Base-by-base conservation (phyloP, 164 flowering plant genomes). In the Dillenia suffruticosa region DNA sequence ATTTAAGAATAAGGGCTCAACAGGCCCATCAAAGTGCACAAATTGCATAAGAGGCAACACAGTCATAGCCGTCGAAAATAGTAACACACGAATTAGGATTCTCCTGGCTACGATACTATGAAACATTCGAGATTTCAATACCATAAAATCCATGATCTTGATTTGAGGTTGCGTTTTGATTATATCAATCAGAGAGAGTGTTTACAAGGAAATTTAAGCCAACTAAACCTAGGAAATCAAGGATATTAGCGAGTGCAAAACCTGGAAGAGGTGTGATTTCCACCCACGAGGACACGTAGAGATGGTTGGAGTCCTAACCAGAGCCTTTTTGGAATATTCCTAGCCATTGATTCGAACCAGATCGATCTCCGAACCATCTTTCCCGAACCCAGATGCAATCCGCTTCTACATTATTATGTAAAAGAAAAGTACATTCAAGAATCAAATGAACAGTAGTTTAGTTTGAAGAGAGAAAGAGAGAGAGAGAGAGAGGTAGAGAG, bases 241-340 rank as follows among this genome's bases (percentile, higher is more conserved):
- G 44, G 44, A 52, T 15, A 52, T 72, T 93, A 93, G 74, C 98
- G 98, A 78, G 97, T 82, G 58, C 98, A 93, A 82, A 93, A 93
- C 88, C 98, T 87, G 87, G 92, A 93, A 46, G 98, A 89, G 69
- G 98, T 93, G 89, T 93, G 98, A 67, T 93, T 93, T 51, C 98
- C 98, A 93, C 98, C 98, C 98, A 93, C 98, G 81, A 93, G 94
- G 88, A 93, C 66, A 52, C 84, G 89, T 78, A 77, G 85, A 48
- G 95, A 82, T 63, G 71, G 83, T 88, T 90, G 93, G 24, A 69
- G 74, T 59, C 87, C 82, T 73, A 92, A 68, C 96, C 89, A 88
- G 53, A 82, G 88, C 79, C 88, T 84, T 61, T 51, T 81, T 16
- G 84, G 83, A 73, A 72, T 63, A 57, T 86, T 84, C 50, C 57